Base-by-base conservation (phyloP, 2,329 filamentous ascomycete species). In the Scorias spongiosa region DNA sequence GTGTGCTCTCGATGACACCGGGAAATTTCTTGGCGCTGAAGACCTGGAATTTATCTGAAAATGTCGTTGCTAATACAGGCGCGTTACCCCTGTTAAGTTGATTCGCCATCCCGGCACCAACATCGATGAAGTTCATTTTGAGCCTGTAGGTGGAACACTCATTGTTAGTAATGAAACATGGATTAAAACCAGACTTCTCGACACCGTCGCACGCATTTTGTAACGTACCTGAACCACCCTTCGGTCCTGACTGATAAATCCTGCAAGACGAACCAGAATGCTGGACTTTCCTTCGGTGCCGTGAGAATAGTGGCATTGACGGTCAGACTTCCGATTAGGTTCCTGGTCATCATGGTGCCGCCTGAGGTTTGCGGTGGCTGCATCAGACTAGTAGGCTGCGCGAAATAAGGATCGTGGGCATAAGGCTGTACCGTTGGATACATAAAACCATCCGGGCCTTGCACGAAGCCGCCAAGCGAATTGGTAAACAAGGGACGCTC, bases 1-100 rank as follows among this genome's bases (percentile, higher is more conserved):
- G 66, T 0, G 91, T 98, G 62, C 84, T 93, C 61, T 96, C 89
- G 46, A 93, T 94, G 1, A 98, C 91, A 36, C 91, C 91, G 0
- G 91, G 91, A 63, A 98, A 98, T 58, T 95, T 95, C 72, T 98
- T 98, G 40, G 91, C 91, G 2, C 85, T 93, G 65, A 82, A 96
- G 28, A 98, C 91, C 43, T 86, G 84, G 69, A 98, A 96, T 2
- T 79, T 74, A 4, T 93, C 83, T 40, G 84, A 93, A 64, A 89
- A 96, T 54, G 79, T 81, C 8, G 80, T 82, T 1, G 89, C 87
- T 14, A 96, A 73, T 10, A 95, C 81, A 0, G 84, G 84, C 0
- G 84, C 84, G 49, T 78, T 80, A 44, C 80, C 81, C 32, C 75
- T 80, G 61, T 87, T 91, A 47, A 93, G 67, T 3, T 67, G 32